Percentiles rank a stretch among this genome's conserved stretches.
These are phyloP conservation scores for Globisporangium emineosum DNA, from an alignment of 352 stramenopile species.

Conservation along the genomic window DNA sequence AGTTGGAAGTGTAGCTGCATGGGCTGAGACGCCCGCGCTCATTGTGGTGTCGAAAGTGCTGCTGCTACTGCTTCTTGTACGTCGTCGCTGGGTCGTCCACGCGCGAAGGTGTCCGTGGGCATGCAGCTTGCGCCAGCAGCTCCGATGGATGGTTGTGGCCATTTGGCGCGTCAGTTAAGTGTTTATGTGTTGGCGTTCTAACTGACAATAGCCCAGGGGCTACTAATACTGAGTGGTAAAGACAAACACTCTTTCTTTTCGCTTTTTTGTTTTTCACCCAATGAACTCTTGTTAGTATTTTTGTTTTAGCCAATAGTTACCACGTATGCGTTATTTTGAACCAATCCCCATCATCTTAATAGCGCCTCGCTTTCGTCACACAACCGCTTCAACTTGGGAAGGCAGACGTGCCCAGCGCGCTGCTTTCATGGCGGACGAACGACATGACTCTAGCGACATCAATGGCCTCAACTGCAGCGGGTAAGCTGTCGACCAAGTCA, in stretches of 20 bases:
- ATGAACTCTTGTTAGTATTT: background rate
- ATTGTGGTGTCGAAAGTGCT: background rate
- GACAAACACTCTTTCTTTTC: background rate
- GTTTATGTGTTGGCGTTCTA: background rate
- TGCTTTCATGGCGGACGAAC: no score
- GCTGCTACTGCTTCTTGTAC: background rate
- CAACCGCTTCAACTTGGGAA: no score
- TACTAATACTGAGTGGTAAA: no score
- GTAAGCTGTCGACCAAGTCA: no score
- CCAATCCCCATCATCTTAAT: no score
- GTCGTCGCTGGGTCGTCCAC: slow-evolving; percentile 8
- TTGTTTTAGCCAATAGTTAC: no score
- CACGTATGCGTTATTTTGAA: no score
- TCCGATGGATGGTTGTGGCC: slow-evolving; percentile 15
- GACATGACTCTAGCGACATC: no score
- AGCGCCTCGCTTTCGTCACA: no score
- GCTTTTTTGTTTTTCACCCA: background rate
- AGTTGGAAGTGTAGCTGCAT: no score
- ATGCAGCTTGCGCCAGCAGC: slow-evolving; percentile 8
- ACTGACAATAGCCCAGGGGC: background rate
- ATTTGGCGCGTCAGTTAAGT: slow-evolving; percentile 11
- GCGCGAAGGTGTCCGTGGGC: slow-evolving; percentile 1
- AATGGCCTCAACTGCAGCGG: no score
- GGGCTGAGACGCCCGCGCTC: background rate
- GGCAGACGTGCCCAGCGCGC: no score